Evolutionary conservation across 2,329 filamentous ascomycete species (phyloP).

Genomic region (Emergomyces pasteurianus): DNA sequence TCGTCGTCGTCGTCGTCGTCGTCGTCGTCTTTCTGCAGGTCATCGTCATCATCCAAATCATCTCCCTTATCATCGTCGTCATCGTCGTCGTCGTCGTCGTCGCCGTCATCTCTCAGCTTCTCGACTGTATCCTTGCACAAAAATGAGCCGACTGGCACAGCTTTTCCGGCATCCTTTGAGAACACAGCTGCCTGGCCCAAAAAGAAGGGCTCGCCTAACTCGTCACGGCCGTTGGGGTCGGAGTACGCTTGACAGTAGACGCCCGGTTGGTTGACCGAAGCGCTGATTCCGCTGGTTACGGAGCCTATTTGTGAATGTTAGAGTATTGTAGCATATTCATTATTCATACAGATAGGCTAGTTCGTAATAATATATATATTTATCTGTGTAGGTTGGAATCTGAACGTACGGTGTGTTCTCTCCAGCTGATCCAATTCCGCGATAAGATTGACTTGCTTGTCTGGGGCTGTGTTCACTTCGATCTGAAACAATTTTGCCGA

Average conservation of each 20-base stretch:
- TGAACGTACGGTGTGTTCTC: conserved; percentile 8
- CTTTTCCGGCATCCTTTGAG: background rate
- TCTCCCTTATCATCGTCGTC: background rate
- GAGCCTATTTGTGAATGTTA: background rate
- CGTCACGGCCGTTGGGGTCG: conserved; percentile 7
- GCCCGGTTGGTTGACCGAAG: conserved; percentile 3
- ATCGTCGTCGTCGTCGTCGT: background rate
- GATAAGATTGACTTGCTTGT: conserved; percentile 4
- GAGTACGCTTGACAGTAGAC: conserved; percentile 9
- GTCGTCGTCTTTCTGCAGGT: background rate
- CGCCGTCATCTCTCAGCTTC: background rate
- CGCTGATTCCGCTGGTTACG: conserved; percentile 4
- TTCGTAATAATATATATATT: background rate
- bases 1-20: background rate
- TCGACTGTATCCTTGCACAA: conserved; percentile 2
- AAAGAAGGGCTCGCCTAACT: conserved; percentile 5
- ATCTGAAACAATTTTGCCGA: conserved; percentile 7
- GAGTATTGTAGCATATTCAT: background rate
- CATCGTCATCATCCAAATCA: background rate
- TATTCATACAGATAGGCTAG: background rate
- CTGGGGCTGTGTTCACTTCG: conserved; percentile 2
- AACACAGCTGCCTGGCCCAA: conserved; percentile 3
- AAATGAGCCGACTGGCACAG: conserved; percentile 6
- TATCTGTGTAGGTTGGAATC: background rate
- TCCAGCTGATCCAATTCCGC: conserved; percentile 5